These are phyloP conservation scores for Phyllosticta citribraziliensis DNA, from an alignment of 2,329 filamentous ascomycete genomes.

Conservation along the genomic window DNA sequence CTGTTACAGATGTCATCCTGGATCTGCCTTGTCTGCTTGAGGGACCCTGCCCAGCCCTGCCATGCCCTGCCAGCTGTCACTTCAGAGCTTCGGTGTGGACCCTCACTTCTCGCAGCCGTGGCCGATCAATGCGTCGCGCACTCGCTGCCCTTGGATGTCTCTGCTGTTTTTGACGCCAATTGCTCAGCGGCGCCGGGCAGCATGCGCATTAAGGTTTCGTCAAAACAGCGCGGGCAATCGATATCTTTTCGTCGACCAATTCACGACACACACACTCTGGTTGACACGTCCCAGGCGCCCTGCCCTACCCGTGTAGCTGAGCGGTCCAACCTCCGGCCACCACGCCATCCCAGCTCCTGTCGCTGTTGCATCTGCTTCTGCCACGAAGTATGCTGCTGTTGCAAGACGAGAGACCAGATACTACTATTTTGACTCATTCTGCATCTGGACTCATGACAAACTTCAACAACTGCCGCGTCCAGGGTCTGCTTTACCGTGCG, in stretches of 20 bases:
- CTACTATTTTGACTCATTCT: too few species aligned
- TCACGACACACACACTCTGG: not conserved
- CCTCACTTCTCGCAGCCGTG: not conserved
- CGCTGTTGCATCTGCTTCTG: not conserved
- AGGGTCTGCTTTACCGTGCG: not conserved
- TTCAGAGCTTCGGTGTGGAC: not conserved
- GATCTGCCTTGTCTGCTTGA: not conserved
- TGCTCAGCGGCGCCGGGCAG: not conserved
- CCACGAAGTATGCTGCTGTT: not conserved
- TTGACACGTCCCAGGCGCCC: not conserved
- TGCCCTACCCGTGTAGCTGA: not conserved
- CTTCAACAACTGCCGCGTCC: not conserved
- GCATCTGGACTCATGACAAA: too few species aligned
- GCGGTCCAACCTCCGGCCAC: not conserved
- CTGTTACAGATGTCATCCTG: not conserved
- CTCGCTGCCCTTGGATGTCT: not conserved
- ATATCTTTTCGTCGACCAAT: not conserved
- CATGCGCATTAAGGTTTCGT: not conserved
- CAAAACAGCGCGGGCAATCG: not conserved
- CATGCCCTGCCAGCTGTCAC: not conserved
- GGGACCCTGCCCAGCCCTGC: not conserved
- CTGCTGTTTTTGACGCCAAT: not conserved
- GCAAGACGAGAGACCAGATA: not conserved
- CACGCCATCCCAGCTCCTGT: not conserved
- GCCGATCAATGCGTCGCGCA: not conserved